These are phyloP conservation scores for Penicillium expansum DNA, from an alignment of 2,329 filamentous ascomycete genomes.

Conservation along the genomic window DNA sequence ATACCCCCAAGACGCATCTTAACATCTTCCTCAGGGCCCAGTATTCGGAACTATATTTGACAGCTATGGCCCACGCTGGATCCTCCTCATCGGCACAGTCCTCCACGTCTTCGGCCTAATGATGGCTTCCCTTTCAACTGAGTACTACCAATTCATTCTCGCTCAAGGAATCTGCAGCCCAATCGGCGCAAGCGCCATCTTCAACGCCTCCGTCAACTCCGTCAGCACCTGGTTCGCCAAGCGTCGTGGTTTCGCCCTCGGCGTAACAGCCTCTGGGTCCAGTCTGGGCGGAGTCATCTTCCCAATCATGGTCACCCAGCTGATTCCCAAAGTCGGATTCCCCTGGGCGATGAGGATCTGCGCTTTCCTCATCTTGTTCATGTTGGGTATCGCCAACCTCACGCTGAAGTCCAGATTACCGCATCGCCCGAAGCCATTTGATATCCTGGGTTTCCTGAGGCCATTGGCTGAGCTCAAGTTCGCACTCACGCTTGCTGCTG, in stretches of 20 bases:
- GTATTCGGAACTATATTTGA: slow-evolving; percentile 65
- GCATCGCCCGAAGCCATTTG: slow-evolving; percentile 26
- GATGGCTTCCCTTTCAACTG: slow-evolving; percentile 54
- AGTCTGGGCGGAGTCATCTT: slow-evolving; percentile 60
- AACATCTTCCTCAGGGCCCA: slow-evolving; percentile 44
- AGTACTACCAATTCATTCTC: slow-evolving; percentile 59
- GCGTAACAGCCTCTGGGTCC: slow-evolving; percentile 54
- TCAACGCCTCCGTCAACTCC: slow-evolving; percentile 43
- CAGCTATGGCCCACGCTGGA: slow-evolving; percentile 57
- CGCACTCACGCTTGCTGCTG: slow-evolving; percentile 18
- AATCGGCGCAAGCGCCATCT: slow-evolving; percentile 51
- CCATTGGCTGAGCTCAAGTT: slow-evolving; percentile 27
- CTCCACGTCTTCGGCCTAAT: slow-evolving; percentile 59
- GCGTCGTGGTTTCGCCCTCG: slow-evolving; percentile 53
- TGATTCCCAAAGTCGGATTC: slow-evolving; percentile 55
- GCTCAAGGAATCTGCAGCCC: slow-evolving; percentile 55
- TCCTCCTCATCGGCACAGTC: slow-evolving; percentile 52
- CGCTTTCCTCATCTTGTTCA: slow-evolving; percentile 60
- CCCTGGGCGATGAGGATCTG: slow-evolving; percentile 57
- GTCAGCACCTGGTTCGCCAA: slow-evolving; percentile 54
- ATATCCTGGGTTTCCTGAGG: slow-evolving; percentile 19
- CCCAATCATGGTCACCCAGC: slow-evolving; percentile 58
- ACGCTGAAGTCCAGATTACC: slow-evolving; percentile 51
- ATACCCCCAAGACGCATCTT: not conserved
- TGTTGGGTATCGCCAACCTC: slow-evolving; percentile 53